Conservation (phyloP, 768 basidiomycete genomes). For the Psilocybe subaeruginosa region DNA sequence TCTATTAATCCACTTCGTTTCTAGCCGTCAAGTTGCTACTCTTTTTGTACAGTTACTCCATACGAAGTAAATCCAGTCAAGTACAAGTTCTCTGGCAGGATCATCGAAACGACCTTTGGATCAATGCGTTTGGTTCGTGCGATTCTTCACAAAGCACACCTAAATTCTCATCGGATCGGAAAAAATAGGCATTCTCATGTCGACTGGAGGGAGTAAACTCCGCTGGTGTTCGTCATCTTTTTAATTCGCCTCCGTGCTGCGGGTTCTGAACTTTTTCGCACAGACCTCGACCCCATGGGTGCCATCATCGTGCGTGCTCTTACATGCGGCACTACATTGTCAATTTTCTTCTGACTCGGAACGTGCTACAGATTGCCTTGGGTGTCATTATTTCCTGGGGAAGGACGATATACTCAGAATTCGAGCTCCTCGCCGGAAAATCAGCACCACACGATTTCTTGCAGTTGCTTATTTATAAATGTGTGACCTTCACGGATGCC, state of each 20-base stretch:
- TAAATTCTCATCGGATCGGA: slow-evolving; percentile 1
- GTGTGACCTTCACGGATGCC: slow-evolving; percentile 84
- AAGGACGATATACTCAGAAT: slow-evolving; percentile 77
- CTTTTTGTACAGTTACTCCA: slow-evolving; percentile 84
- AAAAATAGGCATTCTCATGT: slow-evolving; percentile 78
- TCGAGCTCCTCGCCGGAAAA: slow-evolving; percentile 87
- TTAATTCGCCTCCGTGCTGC: slow-evolving; percentile 7
- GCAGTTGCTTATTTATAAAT: slow-evolving; percentile 92
- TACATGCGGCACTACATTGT: background rate
- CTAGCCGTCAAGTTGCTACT: slow-evolving; percentile 82
- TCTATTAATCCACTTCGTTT: background rate
- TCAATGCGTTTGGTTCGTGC: slow-evolving; percentile 71
- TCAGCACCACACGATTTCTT: slow-evolving; percentile 91
- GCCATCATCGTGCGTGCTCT: slow-evolving; percentile 65
- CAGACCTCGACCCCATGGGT: slow-evolving; percentile 79
- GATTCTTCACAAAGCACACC: background rate
- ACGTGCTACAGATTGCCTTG: slow-evolving; percentile 59
- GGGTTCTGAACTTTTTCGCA: slow-evolving; percentile 8
- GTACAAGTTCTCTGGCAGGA: slow-evolving; percentile 97
- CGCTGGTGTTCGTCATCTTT: slow-evolving; percentile 69
- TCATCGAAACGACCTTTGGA: slow-evolving; percentile 90
- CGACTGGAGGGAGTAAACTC: slow-evolving; percentile 78
- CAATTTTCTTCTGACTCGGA: slow-evolving; percentile 3
- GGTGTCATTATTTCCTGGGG: slow-evolving; percentile 82
- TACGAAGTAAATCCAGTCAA: slow-evolving; percentile 85